These are phyloP conservation scores for Solanum chacoense DNA, from an alignment of 305 asterid genomes.

Conservation along the genomic window DNA sequence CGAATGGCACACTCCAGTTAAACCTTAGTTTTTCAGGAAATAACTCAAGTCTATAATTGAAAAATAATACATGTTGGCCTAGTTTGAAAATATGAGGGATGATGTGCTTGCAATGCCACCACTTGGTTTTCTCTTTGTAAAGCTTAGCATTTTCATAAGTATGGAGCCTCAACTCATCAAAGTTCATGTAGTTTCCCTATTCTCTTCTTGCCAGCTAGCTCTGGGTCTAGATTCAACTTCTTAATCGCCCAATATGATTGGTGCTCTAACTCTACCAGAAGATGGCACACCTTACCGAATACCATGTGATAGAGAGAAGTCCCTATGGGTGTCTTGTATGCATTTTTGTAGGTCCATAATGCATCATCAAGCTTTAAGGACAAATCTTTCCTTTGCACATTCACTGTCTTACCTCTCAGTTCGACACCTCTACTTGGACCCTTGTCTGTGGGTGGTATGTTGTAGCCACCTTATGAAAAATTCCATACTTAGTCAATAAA, in stretches of 20 bases:
- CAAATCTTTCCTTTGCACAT: too few species aligned
- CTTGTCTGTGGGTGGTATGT: too few species aligned
- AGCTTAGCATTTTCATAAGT: background rate
- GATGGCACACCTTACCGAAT: background rate
- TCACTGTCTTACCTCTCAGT: too few species aligned
- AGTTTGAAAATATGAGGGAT: background rate
- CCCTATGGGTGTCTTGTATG: background rate
- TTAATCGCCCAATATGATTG: background rate
- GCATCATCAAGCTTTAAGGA: too few species aligned
- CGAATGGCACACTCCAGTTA: background rate
- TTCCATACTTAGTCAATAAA: too few species aligned
- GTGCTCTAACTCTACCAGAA: background rate
- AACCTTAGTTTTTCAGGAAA: background rate
- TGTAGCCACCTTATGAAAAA: too few species aligned
- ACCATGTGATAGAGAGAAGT: background rate
- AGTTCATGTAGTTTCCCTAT: background rate
- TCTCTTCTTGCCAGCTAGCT: background rate
- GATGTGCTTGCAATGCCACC: background rate
- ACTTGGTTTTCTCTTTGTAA: background rate
- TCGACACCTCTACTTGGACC: too few species aligned
- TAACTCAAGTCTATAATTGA: background rate
- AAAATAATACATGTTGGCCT: background rate
- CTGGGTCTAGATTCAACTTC: background rate
- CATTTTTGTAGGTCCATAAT: background rate
- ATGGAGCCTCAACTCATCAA: background rate